phyloP scores from a whole-genome alignment of 805 yeast genomes.

The Teunomyces panamensis region DNA sequence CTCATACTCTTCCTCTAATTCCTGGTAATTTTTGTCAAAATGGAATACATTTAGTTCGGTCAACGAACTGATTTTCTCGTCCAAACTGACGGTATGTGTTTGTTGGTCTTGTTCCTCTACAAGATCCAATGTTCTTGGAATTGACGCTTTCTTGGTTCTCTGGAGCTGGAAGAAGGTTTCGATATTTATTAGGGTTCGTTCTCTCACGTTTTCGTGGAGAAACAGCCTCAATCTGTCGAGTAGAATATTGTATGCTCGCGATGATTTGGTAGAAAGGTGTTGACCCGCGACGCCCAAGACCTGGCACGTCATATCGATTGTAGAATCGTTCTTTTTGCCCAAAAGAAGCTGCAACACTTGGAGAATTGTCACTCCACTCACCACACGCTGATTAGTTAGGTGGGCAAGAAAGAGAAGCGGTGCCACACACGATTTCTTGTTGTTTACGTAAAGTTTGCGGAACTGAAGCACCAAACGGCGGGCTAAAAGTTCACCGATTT shows the following conservation, averaged over 20 bases:
- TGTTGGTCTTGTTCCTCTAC: conserved; percentile 63
- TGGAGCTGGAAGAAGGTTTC: not conserved
- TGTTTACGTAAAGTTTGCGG: conserved; percentile 47
- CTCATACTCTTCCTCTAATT: conserved; percentile 48
- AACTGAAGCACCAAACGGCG: conserved; percentile 57
- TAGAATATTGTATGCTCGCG: conserved; percentile 45
- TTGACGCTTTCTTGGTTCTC: conserved; percentile 7
- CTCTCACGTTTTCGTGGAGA: conserved; percentile 43
- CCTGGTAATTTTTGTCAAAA: conserved; percentile 49
- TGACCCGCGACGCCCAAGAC: conserved; percentile 55
- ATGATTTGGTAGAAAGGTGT: conserved; percentile 41
- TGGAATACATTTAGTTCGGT: conserved; percentile 46
- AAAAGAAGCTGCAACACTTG: conserved; percentile 35
- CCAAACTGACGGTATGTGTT: conserved; percentile 54
- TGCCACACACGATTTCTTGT: conserved; percentile 41
- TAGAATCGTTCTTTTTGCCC: conserved; percentile 48
- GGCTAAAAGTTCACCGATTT: conserved; percentile 57
- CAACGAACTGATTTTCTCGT: conserved; percentile 32
- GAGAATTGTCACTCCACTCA: conserved; percentile 28
- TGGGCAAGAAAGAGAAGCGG: conserved; percentile 55
- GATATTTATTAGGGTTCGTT: not conserved
- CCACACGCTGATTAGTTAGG: conserved; percentile 59
- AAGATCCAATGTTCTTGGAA: conserved; percentile 51
- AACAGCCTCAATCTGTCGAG: conserved; percentile 60
- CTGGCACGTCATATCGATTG: conserved; percentile 52